Base-by-base conservation (phyloP, 2,329 filamentous ascomycete genomes). In the Botrytis medusae region DNA sequence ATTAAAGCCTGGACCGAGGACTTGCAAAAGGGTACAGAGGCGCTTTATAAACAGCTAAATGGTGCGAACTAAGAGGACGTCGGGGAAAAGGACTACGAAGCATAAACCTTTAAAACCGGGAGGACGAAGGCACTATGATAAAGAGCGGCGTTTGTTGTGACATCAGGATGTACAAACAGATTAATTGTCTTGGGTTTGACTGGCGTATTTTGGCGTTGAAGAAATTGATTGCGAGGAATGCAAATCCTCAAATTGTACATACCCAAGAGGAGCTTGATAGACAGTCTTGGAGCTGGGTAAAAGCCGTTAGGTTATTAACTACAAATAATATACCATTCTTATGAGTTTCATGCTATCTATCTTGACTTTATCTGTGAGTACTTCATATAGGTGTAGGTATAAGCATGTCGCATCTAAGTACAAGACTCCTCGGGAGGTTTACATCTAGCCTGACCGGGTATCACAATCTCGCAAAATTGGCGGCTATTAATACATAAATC, bases 81-180 rank as follows among this genome's bases (percentile, higher is more conserved):
- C 3, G 12, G 40, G 16, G 48, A 29, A 18, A 57, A 54, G 51
- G 12, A 90, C 93, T 48, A 95, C 93, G 12, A 93, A 92, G 82
- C 98, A 98, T 83, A 92, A 88, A 78, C 95, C 99, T 82, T 87
- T 99, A 79, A 91, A 91, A 81, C 89, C 86, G 20, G 95, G 98
- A 83, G 96, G 98, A 99, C 96, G 0, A 96, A 95, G 0, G 6
- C 86, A 90, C 18, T 57, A 32, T 20, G 48, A 9, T 12, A 57
- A 42, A 25, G 37, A 57, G n/a, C 42, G 37, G 37, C 48, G 51
- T 69, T 48, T 42, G 48, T 48, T 42, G 48, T 32, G 48, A 69
- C 48, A 69, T 42, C 14, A 44, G 54, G 25, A 42, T 57, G 37
- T 29, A 57, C 4, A 37, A 57, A 57, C n/a, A 18, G 37, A 44